These are phyloP conservation scores for Umbelopsis sp. DNA, from an alignment of 192 early-diverging fungal species.

Conservation along the genomic window DNA sequence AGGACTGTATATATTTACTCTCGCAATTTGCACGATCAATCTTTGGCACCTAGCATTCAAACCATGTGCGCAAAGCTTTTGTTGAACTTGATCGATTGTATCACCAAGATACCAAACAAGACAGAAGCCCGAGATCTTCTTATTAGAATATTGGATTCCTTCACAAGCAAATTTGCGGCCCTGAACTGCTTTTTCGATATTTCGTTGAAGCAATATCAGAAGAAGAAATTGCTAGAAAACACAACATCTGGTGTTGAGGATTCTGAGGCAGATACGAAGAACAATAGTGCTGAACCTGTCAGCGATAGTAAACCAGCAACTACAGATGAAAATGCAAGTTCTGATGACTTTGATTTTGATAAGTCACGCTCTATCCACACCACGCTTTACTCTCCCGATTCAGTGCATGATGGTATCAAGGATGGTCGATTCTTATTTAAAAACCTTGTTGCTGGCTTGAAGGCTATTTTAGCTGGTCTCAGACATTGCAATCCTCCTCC, in stretches of 20 bases:
- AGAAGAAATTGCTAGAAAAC: slow-evolving; percentile 42
- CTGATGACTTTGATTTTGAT: slow-evolving; percentile 63
- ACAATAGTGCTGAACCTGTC: not conserved
- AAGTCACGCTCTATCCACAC: slow-evolving; percentile 57
- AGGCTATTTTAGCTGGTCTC: slow-evolving; percentile 76
- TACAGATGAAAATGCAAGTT: slow-evolving; percentile 15
- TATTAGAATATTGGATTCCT: slow-evolving; percentile 84
- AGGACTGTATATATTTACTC: slow-evolving; percentile 91
- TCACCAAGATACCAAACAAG: slow-evolving; percentile 70
- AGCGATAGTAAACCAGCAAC: not conserved
- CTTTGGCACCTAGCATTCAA: slow-evolving; percentile 90
- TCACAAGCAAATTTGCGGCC: slow-evolving; percentile 73
- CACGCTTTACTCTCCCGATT: slow-evolving; percentile 39
- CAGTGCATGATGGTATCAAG: slow-evolving; percentile 70
- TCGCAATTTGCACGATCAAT: slow-evolving; percentile 87
- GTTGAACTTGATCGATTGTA: slow-evolving; percentile 87
- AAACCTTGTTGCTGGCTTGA: slow-evolving; percentile 87
- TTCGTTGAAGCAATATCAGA: slow-evolving; percentile 58
- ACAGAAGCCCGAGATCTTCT: slow-evolving; percentile 67
- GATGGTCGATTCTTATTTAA: slow-evolving; percentile 89
- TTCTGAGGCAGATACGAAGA: slow-evolving; percentile 36
- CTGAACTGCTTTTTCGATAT: slow-evolving; percentile 66
- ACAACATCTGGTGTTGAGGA: slow-evolving; percentile 33
- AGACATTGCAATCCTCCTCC: slow-evolving; percentile 69
- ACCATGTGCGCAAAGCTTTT: slow-evolving; percentile 97